Base-by-base conservation (phyloP, 2,329 filamentous ascomycete species). In the Davidsoniella neocaledoniae region DNA sequence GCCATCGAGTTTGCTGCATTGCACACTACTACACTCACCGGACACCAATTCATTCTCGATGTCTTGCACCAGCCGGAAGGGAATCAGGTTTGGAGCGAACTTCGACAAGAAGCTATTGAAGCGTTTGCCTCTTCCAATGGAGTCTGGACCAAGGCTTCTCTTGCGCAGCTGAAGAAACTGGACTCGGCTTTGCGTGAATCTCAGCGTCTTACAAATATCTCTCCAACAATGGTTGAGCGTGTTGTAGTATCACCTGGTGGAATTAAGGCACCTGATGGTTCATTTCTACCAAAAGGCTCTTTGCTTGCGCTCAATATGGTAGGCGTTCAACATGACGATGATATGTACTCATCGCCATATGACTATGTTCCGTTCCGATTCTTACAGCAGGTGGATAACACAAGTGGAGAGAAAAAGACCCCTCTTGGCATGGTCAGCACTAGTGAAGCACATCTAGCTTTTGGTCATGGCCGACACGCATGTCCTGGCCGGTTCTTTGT, bases 1-100 rank as follows among this genome's bases (percentile, higher is more conserved):
- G 71, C 73, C 0, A 62, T 79, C 41, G 70, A 77, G 57, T 77
- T 78, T 53, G 74, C 73, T 2, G 69, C 73, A 16, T 74, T 77
- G 23, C 74, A 78, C 59, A 78, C 74, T 1, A 76, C 74, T 0
- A 66, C 69, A 5, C 56, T 76, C 10, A 75, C 73, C 0, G 66
- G 68, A 2, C 68, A 70, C 43, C 66, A 66, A 33, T 61, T 67
- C 29, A 56, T 74, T 47, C 56, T 74, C 8, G 71, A 75, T 51
- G 57, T 75, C 5, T 58, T 73, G 36, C 58, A 64, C 1, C 62
- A 68, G 0, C 58, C 65, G 4, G 62, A 65, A 0, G 54, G 59
- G 1, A 58, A 59, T 37, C 55, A 55, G 1, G 64, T 62, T 19
- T 48, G 71, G 4, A 63, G 65, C 2, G 55, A 57, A 1, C 61